A percentile compares a stretch with the other conserved stretches of the same genome.
phyloP scores from a whole-genome alignment of 768 basidiomycete genomes.

The Termitomyces titanicus region DNA sequence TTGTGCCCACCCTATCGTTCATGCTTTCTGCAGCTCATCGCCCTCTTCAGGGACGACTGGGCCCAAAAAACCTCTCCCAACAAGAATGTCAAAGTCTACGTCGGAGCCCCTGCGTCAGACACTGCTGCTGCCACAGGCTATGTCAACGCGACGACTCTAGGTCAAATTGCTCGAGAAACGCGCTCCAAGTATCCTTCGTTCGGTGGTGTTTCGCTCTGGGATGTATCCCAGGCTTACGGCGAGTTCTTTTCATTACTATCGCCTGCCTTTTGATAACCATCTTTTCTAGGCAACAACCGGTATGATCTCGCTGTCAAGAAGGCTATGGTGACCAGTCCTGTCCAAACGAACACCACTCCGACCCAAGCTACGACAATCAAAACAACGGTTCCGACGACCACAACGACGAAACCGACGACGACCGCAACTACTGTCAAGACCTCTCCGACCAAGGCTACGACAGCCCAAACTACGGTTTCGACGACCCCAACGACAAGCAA shows the following conservation, averaged over 20 bases:
- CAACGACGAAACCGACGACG: not conserved
- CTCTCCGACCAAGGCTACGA: too few relatives aligned
- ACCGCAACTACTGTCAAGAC: not conserved
- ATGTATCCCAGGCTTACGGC: conserved; percentile 44
- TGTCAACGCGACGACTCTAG: conserved; percentile 42
- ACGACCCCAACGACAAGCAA: not conserved
- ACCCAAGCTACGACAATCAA: too few relatives aligned
- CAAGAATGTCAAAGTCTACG: conserved; percentile 57
- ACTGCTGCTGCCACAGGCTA: conserved; percentile 57
- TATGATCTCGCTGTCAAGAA: conserved; percentile 62
- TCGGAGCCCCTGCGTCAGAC: conserved; percentile 57
- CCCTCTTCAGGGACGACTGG: conserved; percentile 53
- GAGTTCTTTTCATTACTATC: conserved; percentile 21
- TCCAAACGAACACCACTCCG: too few relatives aligned
- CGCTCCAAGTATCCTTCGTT: conserved; percentile 58
- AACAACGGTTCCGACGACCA: too few relatives aligned
- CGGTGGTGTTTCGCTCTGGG: conserved; percentile 60
- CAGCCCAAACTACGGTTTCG: not conserved
- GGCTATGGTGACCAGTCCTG: conserved; percentile 46
- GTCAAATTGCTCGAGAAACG: conserved; percentile 43
- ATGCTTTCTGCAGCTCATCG: not conserved
- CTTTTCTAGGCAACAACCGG: conserved; percentile 44
- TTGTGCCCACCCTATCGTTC: not conserved
- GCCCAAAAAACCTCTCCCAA: conserved; percentile 55
- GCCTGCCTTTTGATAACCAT: not conserved